These are phyloP conservation scores for Centrapalus pauciflorus DNA, from an alignment of 129 eudicot genomes.

Conservation along the genomic window DNA sequence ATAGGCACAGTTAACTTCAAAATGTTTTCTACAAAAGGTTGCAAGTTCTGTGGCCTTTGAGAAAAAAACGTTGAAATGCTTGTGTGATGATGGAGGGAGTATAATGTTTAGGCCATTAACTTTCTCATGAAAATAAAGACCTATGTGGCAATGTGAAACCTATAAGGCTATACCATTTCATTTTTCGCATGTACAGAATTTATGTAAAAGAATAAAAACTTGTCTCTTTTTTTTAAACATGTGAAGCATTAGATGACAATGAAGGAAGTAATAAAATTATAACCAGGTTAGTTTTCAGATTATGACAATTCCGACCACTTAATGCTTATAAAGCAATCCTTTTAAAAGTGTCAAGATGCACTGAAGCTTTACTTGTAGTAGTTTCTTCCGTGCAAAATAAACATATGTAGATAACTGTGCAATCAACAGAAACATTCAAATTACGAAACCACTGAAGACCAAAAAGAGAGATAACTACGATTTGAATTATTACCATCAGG, in stretches of 20 bases:
- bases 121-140: not conserved
- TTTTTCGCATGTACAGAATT: not conserved
- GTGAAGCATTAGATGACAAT: conserved; percentile 1
- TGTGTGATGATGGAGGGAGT: not conserved
- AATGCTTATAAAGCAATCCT: conserved; percentile 11
- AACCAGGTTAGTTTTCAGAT: conserved; percentile 24
- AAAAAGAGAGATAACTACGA: no score
- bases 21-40: not conserved
- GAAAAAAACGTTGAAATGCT: not conserved
- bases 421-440: no score
- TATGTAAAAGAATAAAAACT: not conserved
- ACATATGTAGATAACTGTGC: no score
- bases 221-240: conserved; percentile 13
- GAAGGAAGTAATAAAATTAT: conserved; percentile 14
- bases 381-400: conserved; percentile 20
- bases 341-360: conserved; percentile 20
- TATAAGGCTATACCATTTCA: not conserved
- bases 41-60: not conserved
- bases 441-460: no score
- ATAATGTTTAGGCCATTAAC: not conserved
- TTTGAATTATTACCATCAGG: not conserved
- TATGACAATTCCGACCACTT: conserved; percentile 23
- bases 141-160: conserved; percentile 3
- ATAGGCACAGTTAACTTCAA: not conserved
- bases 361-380: conserved; percentile 15